phyloP scores from a whole-genome alignment of 2,329 filamentous ascomycete species.

The Diatrype stigma region DNA sequence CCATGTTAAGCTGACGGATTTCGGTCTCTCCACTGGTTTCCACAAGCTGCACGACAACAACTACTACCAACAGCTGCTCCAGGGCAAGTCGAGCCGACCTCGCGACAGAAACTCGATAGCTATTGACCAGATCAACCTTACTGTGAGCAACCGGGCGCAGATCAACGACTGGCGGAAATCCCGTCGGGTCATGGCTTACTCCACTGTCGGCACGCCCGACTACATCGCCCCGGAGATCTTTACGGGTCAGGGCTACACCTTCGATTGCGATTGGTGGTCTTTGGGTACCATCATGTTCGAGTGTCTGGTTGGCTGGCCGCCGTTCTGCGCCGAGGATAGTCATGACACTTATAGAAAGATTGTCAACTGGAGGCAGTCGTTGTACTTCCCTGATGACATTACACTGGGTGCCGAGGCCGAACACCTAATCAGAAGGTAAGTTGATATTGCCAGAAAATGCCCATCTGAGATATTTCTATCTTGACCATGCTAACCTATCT shows the following conservation, averaged over 20 bases:
- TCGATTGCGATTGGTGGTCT: conserved; percentile 99
- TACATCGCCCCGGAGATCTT: conserved; percentile 99
- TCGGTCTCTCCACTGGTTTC: conserved; percentile 95
- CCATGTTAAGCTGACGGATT: conserved; percentile 97
- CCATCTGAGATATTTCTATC: neutral
- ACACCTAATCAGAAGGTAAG: conserved; percentile 84
- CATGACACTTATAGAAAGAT: conserved; percentile 99
- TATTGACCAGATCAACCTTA: conserved; percentile 96
- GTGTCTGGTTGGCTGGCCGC: conserved; percentile 96
- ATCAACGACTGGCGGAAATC: conserved; percentile 99
- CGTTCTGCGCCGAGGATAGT: conserved; percentile 96
- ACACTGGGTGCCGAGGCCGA: conserved; percentile 84
- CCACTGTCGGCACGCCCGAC: conserved; percentile 94
- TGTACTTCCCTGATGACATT: conserved; percentile 96
- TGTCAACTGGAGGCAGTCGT: conserved; percentile 92
- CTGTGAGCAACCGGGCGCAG: conserved; percentile 93
- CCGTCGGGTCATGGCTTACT: conserved; percentile 92
- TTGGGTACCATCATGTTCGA: conserved; percentile 99
- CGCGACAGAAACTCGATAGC: conserved; percentile 89
- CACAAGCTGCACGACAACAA: conserved; percentile 97
- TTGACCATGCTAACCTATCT: conserved; percentile 6
- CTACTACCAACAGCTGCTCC: conserved; percentile 95
- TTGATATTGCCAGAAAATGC: conserved; percentile 5
- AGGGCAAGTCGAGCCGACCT: conserved; percentile 68
- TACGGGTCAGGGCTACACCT: conserved; percentile 91